Conservation (phyloP, 257 asterid genomes). For the Plantago elongata region DNA sequence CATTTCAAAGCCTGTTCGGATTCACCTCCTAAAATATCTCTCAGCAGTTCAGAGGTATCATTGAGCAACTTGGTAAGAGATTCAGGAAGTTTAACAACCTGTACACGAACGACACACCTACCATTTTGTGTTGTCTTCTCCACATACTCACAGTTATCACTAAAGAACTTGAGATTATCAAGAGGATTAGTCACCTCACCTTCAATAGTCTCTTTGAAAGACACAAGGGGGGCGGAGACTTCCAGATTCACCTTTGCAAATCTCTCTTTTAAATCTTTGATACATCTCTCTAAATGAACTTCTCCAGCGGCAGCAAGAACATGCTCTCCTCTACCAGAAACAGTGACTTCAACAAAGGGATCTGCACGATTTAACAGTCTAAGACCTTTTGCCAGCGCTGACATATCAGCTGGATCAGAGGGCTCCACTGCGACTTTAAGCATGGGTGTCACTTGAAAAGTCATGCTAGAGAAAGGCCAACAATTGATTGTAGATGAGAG, state of each 20-base stretch:
- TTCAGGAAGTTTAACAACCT: conserved; percentile 77
- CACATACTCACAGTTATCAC: conserved; percentile 51
- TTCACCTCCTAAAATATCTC: conserved; percentile 77
- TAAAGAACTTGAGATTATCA: conserved; percentile 57
- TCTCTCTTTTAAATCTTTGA: conserved; percentile 82
- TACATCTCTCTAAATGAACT: conserved; percentile 93
- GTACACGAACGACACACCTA: conserved; percentile 81
- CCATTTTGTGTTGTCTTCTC: conserved; percentile 85
- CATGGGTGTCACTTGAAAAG: conserved; percentile 87
- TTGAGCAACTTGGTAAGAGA: conserved; percentile 72
- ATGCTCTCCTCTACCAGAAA: conserved; percentile 87
- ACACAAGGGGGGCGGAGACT: conserved; percentile 91
- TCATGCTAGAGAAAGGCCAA: conserved; percentile 97
- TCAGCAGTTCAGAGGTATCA: conserved; percentile 67
- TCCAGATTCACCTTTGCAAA: conserved; percentile 77
- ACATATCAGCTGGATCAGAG: conserved; percentile 88
- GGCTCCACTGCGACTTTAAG: conserved; percentile 96
- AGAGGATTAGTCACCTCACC: conserved; percentile 47
- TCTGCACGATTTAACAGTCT: conserved; percentile 88
- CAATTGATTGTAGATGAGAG: conserved; percentile 70
- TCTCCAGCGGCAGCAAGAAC: conserved; percentile 98
- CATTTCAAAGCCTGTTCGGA: conserved; percentile 54
- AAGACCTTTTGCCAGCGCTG: conserved; percentile 72
- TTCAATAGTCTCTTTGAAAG: conserved; percentile 85
- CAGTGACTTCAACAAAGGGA: conserved; percentile 87